Evolutionary conservation across 257 asterid genomes (phyloP).

Genomic region (Linaria vulgaris): DNA sequence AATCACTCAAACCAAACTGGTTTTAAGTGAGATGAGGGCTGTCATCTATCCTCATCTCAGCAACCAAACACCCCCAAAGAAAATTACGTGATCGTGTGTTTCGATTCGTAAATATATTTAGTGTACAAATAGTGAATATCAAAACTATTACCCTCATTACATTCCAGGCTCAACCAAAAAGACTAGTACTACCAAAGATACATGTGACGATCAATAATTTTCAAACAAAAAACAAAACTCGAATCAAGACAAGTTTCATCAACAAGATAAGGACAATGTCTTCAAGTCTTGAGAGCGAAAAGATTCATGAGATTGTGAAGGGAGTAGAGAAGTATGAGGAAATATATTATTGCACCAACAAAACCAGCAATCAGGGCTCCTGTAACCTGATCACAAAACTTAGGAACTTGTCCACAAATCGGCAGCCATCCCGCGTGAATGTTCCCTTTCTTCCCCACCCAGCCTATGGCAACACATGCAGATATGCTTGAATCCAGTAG

Average conservation of each 20-base stretch:
- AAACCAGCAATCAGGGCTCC: conserved; percentile 71
- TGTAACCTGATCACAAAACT: conserved; percentile 62
- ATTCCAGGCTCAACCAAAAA: no score
- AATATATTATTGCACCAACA: conserved; percentile 54
- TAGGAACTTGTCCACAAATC: conserved; percentile 80
- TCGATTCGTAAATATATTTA: not conserved
- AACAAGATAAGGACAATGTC: not conserved
- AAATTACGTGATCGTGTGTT: not conserved
- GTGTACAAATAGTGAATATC: not conserved
- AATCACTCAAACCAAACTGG: no score
- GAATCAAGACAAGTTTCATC: no score
- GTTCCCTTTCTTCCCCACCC: conserved; percentile 75
- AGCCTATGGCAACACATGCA: conserved; percentile 65
- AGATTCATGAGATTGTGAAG: conserved; percentile 56
- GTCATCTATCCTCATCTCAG: no score
- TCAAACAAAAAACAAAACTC: not conserved
- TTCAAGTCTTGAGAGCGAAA: conserved; percentile 39
- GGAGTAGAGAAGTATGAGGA: conserved; percentile 56
- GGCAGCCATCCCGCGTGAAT: conserved; percentile 91
- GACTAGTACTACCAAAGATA: not conserved
- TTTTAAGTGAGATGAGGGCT: no score
- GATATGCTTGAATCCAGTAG: conserved; percentile 77
- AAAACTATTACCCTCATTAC: not conserved
- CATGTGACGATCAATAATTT: not conserved
- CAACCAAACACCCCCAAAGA: no score